phyloP scores from a whole-genome alignment of 495 filamentous ascomycete genomes.

The Hypoxylon crocopeplum region DNA sequence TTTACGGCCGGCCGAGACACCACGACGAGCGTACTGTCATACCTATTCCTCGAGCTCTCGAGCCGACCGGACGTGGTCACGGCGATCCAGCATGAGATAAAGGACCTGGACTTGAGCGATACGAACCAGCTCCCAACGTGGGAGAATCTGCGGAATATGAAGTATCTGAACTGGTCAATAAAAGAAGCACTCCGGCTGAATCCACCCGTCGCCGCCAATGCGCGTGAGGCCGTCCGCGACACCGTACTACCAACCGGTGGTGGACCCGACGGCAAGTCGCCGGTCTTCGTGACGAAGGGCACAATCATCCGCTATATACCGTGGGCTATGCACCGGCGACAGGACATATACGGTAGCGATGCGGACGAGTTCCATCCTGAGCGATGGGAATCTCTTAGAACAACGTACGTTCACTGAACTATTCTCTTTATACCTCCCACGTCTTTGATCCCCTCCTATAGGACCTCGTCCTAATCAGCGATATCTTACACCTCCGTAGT shows the following conservation, averaged over 20 bases:
- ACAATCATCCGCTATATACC: slow-evolving; percentile 53
- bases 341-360: slow-evolving; percentile 52
- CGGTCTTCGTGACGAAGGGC: slow-evolving; percentile 55
- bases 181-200: slow-evolving; percentile 63
- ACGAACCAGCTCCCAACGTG: slow-evolving; percentile 44
- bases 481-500: slow-evolving; percentile 38
- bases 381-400: slow-evolving; percentile 49
- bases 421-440: slow-evolving; percentile 10
- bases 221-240: slow-evolving; percentile 56
- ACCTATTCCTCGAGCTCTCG: slow-evolving; percentile 67
- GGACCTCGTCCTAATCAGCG: too few species aligned
- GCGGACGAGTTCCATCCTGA: slow-evolving; percentile 54
- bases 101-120: slow-evolving; percentile 27
- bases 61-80: slow-evolving; percentile 57
- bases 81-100: slow-evolving; percentile 57
- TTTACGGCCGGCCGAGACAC: slow-evolving; percentile 67
- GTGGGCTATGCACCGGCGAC: slow-evolving; percentile 53
- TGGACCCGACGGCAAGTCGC: slow-evolving; percentile 53
- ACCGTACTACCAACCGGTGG: slow-evolving; percentile 60
- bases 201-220: slow-evolving; percentile 65
- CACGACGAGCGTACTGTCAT: slow-evolving; percentile 63
- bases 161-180: slow-evolving; percentile 57
- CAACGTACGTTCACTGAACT: slow-evolving; percentile 16
- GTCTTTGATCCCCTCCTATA: too few species aligned
- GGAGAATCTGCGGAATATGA: slow-evolving; percentile 55